Percentiles rank a stretch among this genome's conserved stretches.
phyloP scores from a whole-genome alignment of 2,329 filamentous ascomycete species.

The Fusarium sp. region DNA sequence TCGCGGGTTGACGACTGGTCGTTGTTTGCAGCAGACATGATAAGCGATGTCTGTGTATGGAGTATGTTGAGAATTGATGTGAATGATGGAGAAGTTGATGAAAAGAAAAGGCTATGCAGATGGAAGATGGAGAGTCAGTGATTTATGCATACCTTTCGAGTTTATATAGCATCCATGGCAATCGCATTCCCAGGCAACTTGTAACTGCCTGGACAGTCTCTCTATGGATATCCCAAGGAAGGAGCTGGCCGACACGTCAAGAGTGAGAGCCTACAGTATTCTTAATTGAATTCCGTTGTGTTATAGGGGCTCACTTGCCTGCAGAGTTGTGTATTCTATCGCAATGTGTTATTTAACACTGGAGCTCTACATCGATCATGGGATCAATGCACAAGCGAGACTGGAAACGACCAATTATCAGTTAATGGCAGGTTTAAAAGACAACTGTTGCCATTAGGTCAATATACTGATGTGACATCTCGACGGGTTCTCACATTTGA shows the following conservation, averaged over 20 bases:
- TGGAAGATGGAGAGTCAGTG: neutral
- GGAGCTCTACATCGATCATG: neutral
- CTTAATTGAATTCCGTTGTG: neutral
- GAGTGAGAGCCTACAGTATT: neutral
- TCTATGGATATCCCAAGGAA: too few species aligned
- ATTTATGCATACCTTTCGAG: neutral
- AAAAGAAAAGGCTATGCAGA: neutral
- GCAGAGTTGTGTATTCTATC: too few species aligned
- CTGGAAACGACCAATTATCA: neutral
- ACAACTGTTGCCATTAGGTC: neutral
- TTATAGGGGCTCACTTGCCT: too few species aligned
- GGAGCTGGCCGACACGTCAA: neutral
- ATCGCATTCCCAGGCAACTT: neutral
- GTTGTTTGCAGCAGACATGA: neutral
- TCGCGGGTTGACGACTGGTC: neutral
- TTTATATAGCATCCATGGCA: neutral
- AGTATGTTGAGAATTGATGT: neutral
- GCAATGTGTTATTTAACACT: neutral
- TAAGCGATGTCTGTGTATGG: neutral
- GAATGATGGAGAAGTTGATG: neutral
- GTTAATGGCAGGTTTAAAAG: neutral
- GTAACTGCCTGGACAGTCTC: too few species aligned
- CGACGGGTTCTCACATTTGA: neutral
- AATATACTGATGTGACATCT: neutral
- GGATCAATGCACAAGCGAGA: neutral